Evolutionary conservation across 75 land plant species (phyloP).

Genomic region (Azolla pinnata): DNA sequence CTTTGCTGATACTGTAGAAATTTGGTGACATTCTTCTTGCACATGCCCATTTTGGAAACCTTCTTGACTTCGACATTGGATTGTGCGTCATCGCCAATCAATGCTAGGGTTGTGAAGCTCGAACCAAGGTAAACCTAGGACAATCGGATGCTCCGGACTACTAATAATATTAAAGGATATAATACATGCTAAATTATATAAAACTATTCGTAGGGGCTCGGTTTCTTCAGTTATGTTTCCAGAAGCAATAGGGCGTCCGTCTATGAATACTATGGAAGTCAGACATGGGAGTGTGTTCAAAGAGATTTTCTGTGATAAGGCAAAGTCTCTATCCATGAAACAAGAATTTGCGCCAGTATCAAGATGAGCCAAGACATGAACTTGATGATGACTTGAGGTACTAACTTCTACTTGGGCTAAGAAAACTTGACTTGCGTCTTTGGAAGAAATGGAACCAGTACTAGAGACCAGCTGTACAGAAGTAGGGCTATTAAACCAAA

Average conservation of each 20-base stretch:
- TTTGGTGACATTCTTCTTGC: background rate
- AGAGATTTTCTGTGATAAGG: too few relatives aligned
- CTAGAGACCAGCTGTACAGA: slow-evolving; percentile 2
- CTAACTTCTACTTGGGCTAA: slow-evolving; percentile 1
- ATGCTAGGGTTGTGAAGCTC: slow-evolving; percentile 12
- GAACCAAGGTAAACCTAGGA: slow-evolving; percentile 19
- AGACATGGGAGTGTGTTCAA: background rate
- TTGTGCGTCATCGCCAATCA: slow-evolving; percentile 1
- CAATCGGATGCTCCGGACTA: slow-evolving; percentile 15
- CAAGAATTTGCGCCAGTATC: slow-evolving; percentile 10
- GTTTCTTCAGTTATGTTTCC: slow-evolving; percentile 10
- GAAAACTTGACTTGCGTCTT: background rate
- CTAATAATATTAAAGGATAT: slow-evolving; percentile 18
- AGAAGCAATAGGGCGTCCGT: slow-evolving; percentile 11
- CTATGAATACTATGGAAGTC: slow-evolving; percentile 7
- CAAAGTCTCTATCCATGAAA: slow-evolving; percentile 12
- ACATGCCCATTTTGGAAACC: background rate
- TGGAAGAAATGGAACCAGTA: slow-evolving; percentile 9
- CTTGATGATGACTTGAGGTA: slow-evolving; percentile 6
- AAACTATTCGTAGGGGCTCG: background rate
- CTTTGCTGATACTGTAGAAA: background rate
- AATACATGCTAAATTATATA: background rate
- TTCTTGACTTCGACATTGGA: background rate
- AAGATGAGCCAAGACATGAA: slow-evolving; percentile 7
- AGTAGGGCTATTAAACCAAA: slow-evolving; percentile 4